These are phyloP conservation scores for Melampsora americana DNA, from an alignment of 1,284 basidiomycete genomes.

Conservation along the genomic window DNA sequence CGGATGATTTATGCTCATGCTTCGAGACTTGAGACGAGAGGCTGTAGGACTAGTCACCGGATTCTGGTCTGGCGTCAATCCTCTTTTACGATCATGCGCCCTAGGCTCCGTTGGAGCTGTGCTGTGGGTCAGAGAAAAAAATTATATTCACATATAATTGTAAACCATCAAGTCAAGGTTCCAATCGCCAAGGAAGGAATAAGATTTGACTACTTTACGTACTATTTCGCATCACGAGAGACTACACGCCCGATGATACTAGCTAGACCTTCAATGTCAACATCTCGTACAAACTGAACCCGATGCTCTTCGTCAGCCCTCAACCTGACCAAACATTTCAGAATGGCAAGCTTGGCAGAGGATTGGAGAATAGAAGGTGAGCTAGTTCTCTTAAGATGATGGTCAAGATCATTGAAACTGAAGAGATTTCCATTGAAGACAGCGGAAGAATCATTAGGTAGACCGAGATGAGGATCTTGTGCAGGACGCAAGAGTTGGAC, in stretches of 20 bases:
- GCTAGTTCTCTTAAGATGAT: slow-evolving; percentile 44
- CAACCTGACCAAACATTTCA: slow-evolving; percentile 85
- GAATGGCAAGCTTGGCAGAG: slow-evolving; percentile 66
- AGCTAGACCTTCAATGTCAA: slow-evolving; percentile 57
- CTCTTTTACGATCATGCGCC: slow-evolving; percentile 5
- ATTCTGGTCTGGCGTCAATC: background rate
- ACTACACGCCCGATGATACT: slow-evolving; percentile 53
- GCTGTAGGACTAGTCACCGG: slow-evolving; percentile 18
- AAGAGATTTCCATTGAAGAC: slow-evolving; percentile 40
- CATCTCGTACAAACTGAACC: slow-evolving; percentile 65
- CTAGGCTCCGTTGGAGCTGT: slow-evolving; percentile 24
- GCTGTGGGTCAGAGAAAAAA: background rate
- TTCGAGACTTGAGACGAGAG: background rate
- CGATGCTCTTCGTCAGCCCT: slow-evolving; percentile 87
- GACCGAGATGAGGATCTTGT: slow-evolving; percentile 9
- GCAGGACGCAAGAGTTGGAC: slow-evolving; percentile 26
- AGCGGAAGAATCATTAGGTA: slow-evolving; percentile 17
- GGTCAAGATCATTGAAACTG: slow-evolving; percentile 44
- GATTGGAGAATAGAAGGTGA: slow-evolving; percentile 45
- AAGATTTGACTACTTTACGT: background rate
- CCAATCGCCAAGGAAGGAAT: background rate
- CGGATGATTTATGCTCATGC: slow-evolving; percentile 1
- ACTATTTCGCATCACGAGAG: slow-evolving; percentile 10
- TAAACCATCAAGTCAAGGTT: background rate
- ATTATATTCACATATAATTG: background rate